Evolutionary conservation across 108 stramenopile genomes (phyloP), one percentile per base, ranked within the genome.

Genomic region (Seminavis robusta): DNA sequence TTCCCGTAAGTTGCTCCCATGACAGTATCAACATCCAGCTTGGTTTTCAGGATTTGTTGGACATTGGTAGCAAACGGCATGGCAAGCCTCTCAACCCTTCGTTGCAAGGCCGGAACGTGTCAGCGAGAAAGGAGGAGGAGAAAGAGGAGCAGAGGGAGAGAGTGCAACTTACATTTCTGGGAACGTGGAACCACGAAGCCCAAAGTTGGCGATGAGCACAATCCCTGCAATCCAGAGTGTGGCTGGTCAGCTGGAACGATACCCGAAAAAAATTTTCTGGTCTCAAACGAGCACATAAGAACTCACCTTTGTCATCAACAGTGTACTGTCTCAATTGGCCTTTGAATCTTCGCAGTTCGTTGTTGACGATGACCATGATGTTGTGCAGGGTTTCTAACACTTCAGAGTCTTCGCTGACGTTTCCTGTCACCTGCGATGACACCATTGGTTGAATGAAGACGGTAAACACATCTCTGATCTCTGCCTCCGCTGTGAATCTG

Each of bases 271-370:
- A n/a, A n/a, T n/a, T n/a, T n/a, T n/a, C n/a, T n/a, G n/a, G n/a
- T n/a, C n/a, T n/a, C n/a, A n/a, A n/a, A n/a, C n/a, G n/a, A n/a
- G n/a, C n/a, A n/a, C n/a, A n/a, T n/a, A n/a, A n/a, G n/a, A n/a
- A n/a, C n/a, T 4, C 17, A 55, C 68, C 56, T 88, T 86, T 88
- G 52, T 88, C 86, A 56, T 88, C 86, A 26, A 88, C 76, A 52
- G 84, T 88, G 56, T 79, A 84, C 47, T 88, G 86, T 21, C 86
- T 59, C 41, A 88, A 47, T 30, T 88, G 86, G 20, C 90, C 90
- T 16, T 61, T 52, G 33, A 61, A 69, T 59, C 62, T 49, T 19
- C 69, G 58, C 15, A 88, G 44, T 19, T 75, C 68, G 56, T 62
- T 51, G 24, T 74, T 70, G 2, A 73, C 63, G 19, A 82, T n/a